Evolutionary conservation across 192 early-diverging fungal species (phyloP), one percentile per base, ranked within the genome.

Genomic region (Pilobolus umbonatus): DNA sequence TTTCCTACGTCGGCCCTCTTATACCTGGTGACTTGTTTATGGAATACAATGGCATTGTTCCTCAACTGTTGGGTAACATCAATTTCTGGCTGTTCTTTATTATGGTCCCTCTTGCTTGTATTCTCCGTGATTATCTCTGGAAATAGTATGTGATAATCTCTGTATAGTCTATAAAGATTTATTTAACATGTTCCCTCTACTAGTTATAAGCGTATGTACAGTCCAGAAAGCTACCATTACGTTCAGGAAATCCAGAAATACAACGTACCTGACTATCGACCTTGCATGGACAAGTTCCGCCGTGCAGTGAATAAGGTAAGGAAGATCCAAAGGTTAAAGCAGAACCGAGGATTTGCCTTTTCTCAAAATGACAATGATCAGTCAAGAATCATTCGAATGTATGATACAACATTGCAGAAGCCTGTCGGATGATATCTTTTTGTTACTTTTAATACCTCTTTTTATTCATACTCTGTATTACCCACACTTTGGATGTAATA

Each of bases 221-320:
- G 82, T 25, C 80, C 94, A 24, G 66, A 82, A 57, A 80, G 88
- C 15, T 97, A 98, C 70, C 96, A 99, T 62, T 90, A 94, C 60
- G 87, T 96, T 36, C 95, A 97, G 74, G 96, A 99, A 75, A 99
- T 99, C 55, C 90, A 98, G 74, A 96, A 96, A 69, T 92, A 91
- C 84, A 97, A 99, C 74, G 91, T 99, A 58, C 96, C 94, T 22
- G 96, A 99, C 60, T 95, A 94, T 69, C 82, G 95, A 31, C 96
- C 96, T 32, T 78, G 95, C 28, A 93, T 95, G 91, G 94, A 99
- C 71, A 82, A 88, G 60, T 99, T 99, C 88, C 80, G 89, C 55
- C 93, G 96, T 74, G 94, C 94, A 4, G 94, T 98, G n/a, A 87
- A 94, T 80, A 99, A 99, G 78, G 95, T 94, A 5, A 80, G 88